Base-by-base conservation (phyloP, 208 protist genomes). In the Plasmodiophora brassicae region DNA sequence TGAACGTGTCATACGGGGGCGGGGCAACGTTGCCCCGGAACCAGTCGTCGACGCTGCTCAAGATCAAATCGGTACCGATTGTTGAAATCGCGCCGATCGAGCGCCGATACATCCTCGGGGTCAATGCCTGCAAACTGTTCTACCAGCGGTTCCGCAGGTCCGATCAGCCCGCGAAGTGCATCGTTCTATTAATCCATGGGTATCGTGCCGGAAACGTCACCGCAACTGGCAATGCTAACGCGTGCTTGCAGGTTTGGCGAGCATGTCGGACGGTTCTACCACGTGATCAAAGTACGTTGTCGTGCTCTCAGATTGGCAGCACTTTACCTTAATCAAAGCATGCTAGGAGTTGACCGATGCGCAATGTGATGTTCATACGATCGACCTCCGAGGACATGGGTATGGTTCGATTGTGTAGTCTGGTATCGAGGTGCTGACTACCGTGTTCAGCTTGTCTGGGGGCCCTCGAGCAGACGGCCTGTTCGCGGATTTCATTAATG, bases 301-400 rank as follows among this genome's bases (percentile, higher is more conserved):
- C 10, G 65, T 14, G 5, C 5, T 78, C 41, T n/a, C n/a, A n/a
- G n/a, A 32, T 78, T 32, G 65, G n/a, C 10, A 5, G 20, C n/a
- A 78, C 5, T 78, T 5, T 14, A n/a, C n/a, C 5, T 32, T 5
- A 38, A 44, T 5, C 20, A 32, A 78, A 38, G 65, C n/a, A 36
- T 32, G 10, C 41, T 32, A 78, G 65, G 65, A 78, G 41, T 32
- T 78, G 65, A 78, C 41, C 41, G 65, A 78, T 78, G n/a, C 5
- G 10, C 10, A 32, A 5, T 78, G 65, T 32, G 65, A 78, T 78
- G 65, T 78, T 38, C 65, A 78, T 78, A 78, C 65, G 5, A 78
- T 78, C 32, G 65, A 78, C n/a, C n/a, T 78, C 10, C 65, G 65
- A 78, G 65, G 65, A 32, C 65, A 78, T 78, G 65, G 65, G 65